Evolutionary conservation across 768 basidiomycete genomes (phyloP), one percentile per base, ranked within the genome.

Genomic region (Mycena leptocephala): DNA sequence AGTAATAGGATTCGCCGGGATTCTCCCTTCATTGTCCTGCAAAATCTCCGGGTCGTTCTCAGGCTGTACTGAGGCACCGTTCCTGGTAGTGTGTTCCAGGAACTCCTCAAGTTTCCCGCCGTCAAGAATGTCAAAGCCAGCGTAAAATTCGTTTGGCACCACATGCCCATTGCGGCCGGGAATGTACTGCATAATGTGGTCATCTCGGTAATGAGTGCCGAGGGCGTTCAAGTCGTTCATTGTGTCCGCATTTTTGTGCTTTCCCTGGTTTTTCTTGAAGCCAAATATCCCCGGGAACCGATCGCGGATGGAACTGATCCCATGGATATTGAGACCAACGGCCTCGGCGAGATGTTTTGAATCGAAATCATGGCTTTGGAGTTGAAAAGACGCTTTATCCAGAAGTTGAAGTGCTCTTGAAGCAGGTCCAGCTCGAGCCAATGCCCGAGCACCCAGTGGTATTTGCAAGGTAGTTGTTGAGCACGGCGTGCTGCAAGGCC

Each of bases 401-500:
- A 68, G 46, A 65, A 68, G 26, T 77, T 80, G 58, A 53, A 69
- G 32, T 80, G 78, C 66, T 79, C 79, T 53, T 80, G 78, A 18
- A 77, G 76, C 11, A 80, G 63, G 55, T 80, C 79, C 2, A 77
- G 63, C 28, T 69, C 73, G 14, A 70, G 62, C 76, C 78, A 79
- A 32, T 63, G 39, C 5, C 78, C 76, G 0, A 41, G 26, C 22
- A 16, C 1, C 79, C 79, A 10, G 78, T 65, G 2, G 74, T 74
- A 58, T 80, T 80, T n/a, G 65, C 76, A 3, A 80, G 76, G 13
- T 68, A 80, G 39, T 79, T 80, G 63, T 80, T 77, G 4, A 76
- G 68, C 0, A 80, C 35, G 1, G 76, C 73, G n/a, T 14, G 30
- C n/a, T 53, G n/a, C 18, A 80, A 28, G 9, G 48, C 72, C 1